Percentiles rank a stretch among this genome's conserved stretches.
Evolutionary conservation across 495 filamentous ascomycete genomes (phyloP).

Genomic region (Platismatia glauca): DNA sequence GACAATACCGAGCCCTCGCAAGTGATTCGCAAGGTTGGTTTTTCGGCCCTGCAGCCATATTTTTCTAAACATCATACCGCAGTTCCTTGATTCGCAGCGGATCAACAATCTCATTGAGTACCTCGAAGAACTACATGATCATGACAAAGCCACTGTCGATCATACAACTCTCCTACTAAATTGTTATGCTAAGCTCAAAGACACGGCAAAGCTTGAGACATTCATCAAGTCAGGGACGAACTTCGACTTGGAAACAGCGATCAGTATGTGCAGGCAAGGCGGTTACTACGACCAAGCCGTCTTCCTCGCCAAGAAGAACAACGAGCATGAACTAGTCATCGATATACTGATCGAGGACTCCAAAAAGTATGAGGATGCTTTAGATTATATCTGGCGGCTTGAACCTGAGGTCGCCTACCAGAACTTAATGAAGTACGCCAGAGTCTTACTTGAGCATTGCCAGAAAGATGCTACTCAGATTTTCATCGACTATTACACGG

Average conservation of each 20-base stretch:
- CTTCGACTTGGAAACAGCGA: constrained; percentile 95
- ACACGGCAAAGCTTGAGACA: constrained; percentile 86
- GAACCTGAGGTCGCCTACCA: constrained; percentile 77
- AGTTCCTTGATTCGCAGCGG: constrained; percentile 90
- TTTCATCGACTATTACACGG: constrained; percentile 90
- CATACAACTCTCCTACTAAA: constrained; percentile 92
- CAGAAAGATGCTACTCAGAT: constrained; percentile 68
- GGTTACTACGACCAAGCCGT: constrained; percentile 97
- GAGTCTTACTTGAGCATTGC: constrained; percentile 79
- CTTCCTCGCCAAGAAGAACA: constrained; percentile 87
- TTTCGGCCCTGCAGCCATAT: background rate
- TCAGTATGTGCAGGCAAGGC: constrained; percentile 94
- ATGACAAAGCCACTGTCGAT: constrained; percentile 87
- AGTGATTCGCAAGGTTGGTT: constrained; percentile 72
- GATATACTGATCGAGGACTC: constrained; percentile 94
- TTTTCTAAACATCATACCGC: constrained; percentile 20
- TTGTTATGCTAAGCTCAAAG: constrained; percentile 95
- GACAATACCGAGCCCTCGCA: constrained; percentile 92
- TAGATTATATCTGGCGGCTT: constrained; percentile 82
- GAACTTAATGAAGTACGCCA: constrained; percentile 91
- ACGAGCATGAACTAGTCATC: constrained; percentile 87
- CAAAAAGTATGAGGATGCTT: constrained; percentile 74
- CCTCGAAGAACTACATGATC: constrained; percentile 90
- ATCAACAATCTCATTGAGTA: constrained; percentile 98
- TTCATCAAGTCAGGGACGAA: constrained; percentile 96